phyloP scores from a whole-genome alignment of 2,329 filamentous ascomycete species.

The Macroventuria anomochaeta region DNA sequence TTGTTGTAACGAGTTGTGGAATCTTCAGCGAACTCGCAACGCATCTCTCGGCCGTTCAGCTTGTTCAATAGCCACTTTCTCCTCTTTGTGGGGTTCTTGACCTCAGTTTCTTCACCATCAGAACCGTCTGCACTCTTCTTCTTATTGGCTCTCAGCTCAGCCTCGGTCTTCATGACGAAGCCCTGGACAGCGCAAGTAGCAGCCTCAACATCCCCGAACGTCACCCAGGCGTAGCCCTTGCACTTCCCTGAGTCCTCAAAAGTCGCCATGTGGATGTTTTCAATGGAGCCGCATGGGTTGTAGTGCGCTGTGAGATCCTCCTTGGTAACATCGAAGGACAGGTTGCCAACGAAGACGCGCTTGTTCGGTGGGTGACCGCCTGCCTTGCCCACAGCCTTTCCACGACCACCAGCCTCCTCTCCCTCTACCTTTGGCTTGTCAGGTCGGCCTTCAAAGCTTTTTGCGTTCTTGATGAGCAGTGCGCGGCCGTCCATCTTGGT shows the following conservation, averaged over 20 bases:
- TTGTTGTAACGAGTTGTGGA: slow-evolving; percentile 90
- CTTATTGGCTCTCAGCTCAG: slow-evolving; percentile 52
- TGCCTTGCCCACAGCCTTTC: slow-evolving; percentile 41
- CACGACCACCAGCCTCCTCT: slow-evolving; percentile 23
- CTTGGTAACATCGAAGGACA: slow-evolving; percentile 64
- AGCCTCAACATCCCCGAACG: slow-evolving; percentile 79
- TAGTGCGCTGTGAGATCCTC: slow-evolving; percentile 84
- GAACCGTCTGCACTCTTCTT: slow-evolving; percentile 62
- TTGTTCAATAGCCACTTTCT: slow-evolving; percentile 83
- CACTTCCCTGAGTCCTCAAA: slow-evolving; percentile 98
- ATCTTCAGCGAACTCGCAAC: slow-evolving; percentile 94
- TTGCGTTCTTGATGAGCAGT: slow-evolving; percentile 91
- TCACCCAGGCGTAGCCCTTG: slow-evolving; percentile 96
- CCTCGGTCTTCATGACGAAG: slow-evolving; percentile 73
- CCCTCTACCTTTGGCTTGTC: slow-evolving; percentile 62
- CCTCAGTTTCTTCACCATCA: slow-evolving; percentile 56
- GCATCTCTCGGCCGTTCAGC: slow-evolving; percentile 78
- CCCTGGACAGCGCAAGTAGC: slow-evolving; percentile 81
- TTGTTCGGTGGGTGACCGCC: slow-evolving; percentile 71
- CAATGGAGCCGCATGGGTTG: slow-evolving; percentile 80
- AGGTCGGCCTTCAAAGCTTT: slow-evolving; percentile 88
- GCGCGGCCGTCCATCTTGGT: slow-evolving; percentile 76
- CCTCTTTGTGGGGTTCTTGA: slow-evolving; percentile 56
- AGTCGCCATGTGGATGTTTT: slow-evolving; percentile 85
- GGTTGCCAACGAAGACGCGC: slow-evolving; percentile 77